Evolutionary conservation across 176 grass and related monocot genomes (phyloP).

Genomic region (barley (Hordeum vulgare)): MorexV3_pseudomolecules_assembly NC_058520.1:522083886-522084385

Average conservation of each 20-base stretch:
- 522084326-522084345: background rate
- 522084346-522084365: background rate
- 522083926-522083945: background rate
- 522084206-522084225: background rate
- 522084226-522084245: background rate
- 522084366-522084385: background rate
- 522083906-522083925: background rate
- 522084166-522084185: background rate
- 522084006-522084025: background rate
- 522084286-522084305: background rate
- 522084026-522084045: background rate
- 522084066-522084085: background rate
- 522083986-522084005: background rate
- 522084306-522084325: background rate
- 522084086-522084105: background rate
- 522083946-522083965: background rate
- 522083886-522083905: background rate
- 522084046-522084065: background rate
- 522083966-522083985: background rate
- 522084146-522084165: background rate
- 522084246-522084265: background rate
- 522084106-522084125: slow-evolving; percentile 10
- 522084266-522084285: background rate
- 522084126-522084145: slow-evolving; percentile 4
- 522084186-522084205: background rate